These are phyloP conservation scores for Syzygium grande DNA, from an alignment of 345 rosid species.

Conservation along the genomic window DNA sequence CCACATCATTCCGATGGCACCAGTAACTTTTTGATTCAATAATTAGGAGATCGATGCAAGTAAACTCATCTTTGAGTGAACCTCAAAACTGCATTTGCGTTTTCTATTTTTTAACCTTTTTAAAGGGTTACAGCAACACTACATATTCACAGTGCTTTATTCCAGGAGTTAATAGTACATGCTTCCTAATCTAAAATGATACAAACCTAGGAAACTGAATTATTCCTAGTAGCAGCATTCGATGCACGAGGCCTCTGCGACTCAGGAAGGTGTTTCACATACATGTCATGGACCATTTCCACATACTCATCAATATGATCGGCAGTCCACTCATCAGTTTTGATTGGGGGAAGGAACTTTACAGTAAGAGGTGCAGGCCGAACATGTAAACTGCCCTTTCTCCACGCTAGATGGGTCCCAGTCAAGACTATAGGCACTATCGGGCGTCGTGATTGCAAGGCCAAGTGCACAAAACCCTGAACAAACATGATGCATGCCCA, in stretches of 20 bases:
- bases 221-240: not conserved
- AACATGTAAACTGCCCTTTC: conserved; percentile 41
- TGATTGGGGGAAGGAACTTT: conserved; percentile 41
- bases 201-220: not conserved
- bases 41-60: not conserved
- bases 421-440: conserved; percentile 36
- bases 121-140: not conserved
- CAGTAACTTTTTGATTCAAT: not conserved
- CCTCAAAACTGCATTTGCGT: not conserved
- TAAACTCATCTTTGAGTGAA: not conserved
- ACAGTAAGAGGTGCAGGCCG: conserved; percentile 43
- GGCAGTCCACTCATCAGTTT: conserved; percentile 2
- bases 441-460: conserved; percentile 36
- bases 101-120: not conserved
- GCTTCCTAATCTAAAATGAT: not conserved
- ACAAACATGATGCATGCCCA: not conserved
- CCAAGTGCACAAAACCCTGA: conserved; percentile 57
- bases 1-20: not conserved
- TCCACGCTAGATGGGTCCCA: conserved; percentile 56
- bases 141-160: not conserved
- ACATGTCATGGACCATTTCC: conserved; percentile 4
- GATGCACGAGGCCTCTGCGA: conserved; percentile 16
- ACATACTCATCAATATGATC: conserved; percentile 1
- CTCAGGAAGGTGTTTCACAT: not conserved
- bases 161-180: not conserved